Evolutionary conservation across 257 asterid species (phyloP).

Genomic region (Solanum virginianum): DNA sequence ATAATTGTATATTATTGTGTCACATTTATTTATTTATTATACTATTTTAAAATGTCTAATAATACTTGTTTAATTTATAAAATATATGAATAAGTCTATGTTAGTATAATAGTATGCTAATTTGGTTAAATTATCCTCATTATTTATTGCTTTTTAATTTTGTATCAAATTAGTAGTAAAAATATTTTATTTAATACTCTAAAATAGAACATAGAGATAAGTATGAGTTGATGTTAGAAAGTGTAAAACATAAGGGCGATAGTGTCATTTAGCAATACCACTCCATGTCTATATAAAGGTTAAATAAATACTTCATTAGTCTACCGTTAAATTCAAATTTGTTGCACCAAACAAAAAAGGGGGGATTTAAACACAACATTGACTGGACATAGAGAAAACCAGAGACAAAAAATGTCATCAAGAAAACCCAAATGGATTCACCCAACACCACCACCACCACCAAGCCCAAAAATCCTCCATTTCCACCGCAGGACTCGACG

Average conservation of each 20-base stretch:
- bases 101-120: too few relatives aligned
- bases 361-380: neutral
- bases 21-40: too few relatives aligned
- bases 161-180: too few relatives aligned
- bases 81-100: too few relatives aligned
- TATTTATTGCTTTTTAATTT: too few relatives aligned
- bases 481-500: conserved; percentile 56
- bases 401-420: neutral
- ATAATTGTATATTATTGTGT: too few relatives aligned
- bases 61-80: too few relatives aligned
- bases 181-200: too few relatives aligned
- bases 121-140: too few relatives aligned
- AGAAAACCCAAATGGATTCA: conserved; percentile 49
- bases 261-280: neutral
- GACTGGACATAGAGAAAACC: neutral
- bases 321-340: conserved; percentile 31
- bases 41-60: too few relatives aligned
- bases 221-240: neutral
- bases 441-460: conserved; percentile 63
- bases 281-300: neutral
- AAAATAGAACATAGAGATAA: too few relatives aligned
- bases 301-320: neutral
- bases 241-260: neutral
- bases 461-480: conserved; percentile 71
- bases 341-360: neutral